A percentile compares a stretch with the other conserved stretches of the same genome.
Conservation (phyloP, 768 basidiomycete species). For the Naganishia vishniacii region DNA sequence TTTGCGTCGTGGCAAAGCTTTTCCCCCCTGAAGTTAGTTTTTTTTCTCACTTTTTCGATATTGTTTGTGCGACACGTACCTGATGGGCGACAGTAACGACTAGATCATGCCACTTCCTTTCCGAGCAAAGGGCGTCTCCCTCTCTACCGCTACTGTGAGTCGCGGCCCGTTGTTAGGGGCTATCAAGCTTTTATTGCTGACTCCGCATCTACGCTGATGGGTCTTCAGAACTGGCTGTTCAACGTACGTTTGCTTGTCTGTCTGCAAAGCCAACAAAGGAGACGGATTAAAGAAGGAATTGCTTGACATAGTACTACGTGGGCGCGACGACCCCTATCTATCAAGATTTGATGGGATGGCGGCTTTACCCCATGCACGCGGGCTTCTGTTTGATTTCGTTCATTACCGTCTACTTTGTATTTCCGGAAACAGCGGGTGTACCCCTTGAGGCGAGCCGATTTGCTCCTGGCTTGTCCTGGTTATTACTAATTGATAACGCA, state of each 20-base stretch:
- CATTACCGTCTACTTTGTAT: constrained; percentile 41
- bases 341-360: constrained; percentile 82
- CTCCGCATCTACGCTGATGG: not conserved
- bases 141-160: constrained; percentile 74
- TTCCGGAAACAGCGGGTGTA: constrained; percentile 46
- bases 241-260: constrained; percentile 39
- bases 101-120: constrained; percentile 82
- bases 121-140: constrained; percentile 89
- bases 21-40: constrained; percentile 71
- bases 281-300: too few relatives aligned
- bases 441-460: not conserved
- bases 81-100: too few relatives aligned
- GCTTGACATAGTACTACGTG: constrained; percentile 60
- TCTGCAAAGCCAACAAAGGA: too few relatives aligned
- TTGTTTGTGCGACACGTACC: too few relatives aligned
- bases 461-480: too few relatives aligned
- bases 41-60: not conserved
- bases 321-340: constrained; percentile 80
- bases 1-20: constrained; percentile 37
- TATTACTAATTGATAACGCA: too few relatives aligned
- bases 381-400: constrained; percentile 61
- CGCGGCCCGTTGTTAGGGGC: not conserved
- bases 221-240: constrained; percentile 54
- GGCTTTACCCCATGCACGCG: constrained; percentile 90
- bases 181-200: constrained; percentile 14